Conservation (phyloP, 345 rosid genomes). For the Salix viminalis region DNA sequence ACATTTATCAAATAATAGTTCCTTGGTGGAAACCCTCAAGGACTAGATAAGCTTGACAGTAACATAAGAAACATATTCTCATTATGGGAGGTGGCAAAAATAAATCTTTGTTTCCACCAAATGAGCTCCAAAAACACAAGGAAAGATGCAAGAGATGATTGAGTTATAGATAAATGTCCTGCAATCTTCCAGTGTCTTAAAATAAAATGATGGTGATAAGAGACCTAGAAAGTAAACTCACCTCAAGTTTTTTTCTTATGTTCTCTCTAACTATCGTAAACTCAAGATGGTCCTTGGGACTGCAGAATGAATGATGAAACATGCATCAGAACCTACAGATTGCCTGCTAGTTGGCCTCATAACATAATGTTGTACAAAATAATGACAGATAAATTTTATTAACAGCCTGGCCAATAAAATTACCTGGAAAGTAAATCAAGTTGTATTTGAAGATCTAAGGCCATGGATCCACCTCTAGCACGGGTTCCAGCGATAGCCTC, state of each 20-base stretch:
- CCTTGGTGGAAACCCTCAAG: no score
- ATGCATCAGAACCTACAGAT: not conserved
- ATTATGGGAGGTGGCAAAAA: no score
- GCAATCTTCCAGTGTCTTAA: not conserved
- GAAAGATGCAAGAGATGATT: not conserved
- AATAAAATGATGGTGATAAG: not conserved
- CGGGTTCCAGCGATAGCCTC: conserved; percentile 94
- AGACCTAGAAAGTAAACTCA: conserved; percentile 25
- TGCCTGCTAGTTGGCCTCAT: not conserved
- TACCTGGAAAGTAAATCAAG: conserved; percentile 78
- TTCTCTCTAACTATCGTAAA: conserved; percentile 78
- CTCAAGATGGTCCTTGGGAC: conserved; percentile 84
- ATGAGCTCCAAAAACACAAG: no score
- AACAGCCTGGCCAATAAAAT: not conserved
- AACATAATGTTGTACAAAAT: not conserved
- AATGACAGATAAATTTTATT: not conserved
- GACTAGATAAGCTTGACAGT: no score
- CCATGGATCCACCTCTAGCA: conserved; percentile 63
- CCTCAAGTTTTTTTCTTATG: conserved; percentile 69
- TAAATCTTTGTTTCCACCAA: no score
- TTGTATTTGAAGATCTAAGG: conserved; percentile 67
- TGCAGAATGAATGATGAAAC: conserved; percentile 22
- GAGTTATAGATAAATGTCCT: not conserved
- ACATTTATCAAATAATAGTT: no score
- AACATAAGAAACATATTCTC: no score